Conservation (phyloP, 2,329 filamentous ascomycete species). For the Aureobasidium lini region DNA sequence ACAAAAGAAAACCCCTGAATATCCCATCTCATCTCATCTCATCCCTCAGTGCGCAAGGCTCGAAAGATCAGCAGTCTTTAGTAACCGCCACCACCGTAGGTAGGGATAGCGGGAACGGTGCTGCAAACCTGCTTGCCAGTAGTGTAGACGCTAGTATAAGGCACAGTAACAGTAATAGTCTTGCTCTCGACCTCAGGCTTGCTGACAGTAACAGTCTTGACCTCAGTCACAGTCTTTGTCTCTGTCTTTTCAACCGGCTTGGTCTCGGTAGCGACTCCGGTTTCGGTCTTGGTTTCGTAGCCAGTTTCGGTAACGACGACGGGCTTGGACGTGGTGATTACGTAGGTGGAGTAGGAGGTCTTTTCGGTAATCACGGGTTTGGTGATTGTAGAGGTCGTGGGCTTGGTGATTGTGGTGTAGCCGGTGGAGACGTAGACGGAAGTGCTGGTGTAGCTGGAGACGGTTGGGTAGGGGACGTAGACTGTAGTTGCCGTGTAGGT, state of each 20-base stretch:
- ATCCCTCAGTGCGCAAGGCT: no score
- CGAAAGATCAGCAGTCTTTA: not conserved
- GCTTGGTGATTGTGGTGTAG: not conserved
- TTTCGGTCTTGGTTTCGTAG: not conserved
- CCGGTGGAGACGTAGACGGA: not conserved
- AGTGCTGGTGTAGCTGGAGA: not conserved
- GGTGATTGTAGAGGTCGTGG: not conserved
- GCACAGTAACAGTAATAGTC: not conserved
- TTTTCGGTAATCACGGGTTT: not conserved
- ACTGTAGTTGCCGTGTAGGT: conserved; percentile 1
- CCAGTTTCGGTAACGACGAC: not conserved
- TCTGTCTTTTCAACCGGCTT: not conserved
- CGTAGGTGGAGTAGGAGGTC: not conserved
- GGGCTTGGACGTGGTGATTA: not conserved
- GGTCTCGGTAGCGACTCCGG: not conserved
- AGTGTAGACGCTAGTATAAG: not conserved
- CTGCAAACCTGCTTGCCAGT: not conserved
- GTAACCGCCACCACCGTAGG: not conserved
- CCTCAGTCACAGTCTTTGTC: not conserved
- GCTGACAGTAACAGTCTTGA: conserved; percentile 4
- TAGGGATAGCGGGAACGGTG: not conserved
- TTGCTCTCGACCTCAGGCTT: not conserved
- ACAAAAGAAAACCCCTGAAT: not conserved
- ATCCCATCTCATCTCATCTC: no score
- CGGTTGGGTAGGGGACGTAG: not conserved